Percentiles rank a stretch among this genome's conserved stretches.
Evolutionary conservation across 106 monocot species (phyloP).

Genomic region (Apostasia shenzhenica): DNA sequence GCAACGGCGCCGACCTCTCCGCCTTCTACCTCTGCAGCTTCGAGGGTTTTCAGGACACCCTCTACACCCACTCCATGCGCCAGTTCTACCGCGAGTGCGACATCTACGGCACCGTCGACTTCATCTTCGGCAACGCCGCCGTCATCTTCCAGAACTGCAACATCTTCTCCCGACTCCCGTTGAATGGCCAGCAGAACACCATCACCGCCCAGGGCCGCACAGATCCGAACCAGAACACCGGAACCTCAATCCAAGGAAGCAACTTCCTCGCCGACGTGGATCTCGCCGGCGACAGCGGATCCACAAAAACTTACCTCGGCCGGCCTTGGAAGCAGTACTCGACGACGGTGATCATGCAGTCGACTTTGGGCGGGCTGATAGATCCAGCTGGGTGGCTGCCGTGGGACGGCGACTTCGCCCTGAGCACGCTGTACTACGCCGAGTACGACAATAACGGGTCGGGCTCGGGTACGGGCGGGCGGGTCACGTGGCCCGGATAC

Average conservation of each 20-base stretch:
- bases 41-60: constrained; percentile 79
- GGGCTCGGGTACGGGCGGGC: constrained; percentile 31
- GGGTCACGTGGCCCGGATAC: constrained; percentile 64
- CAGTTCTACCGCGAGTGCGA: constrained; percentile 79
- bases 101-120: constrained; percentile 85
- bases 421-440: constrained; percentile 66
- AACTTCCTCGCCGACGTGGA: constrained; percentile 31
- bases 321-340: constrained; percentile 84
- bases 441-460: constrained; percentile 58
- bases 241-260: constrained; percentile 63
- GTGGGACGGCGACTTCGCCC: constrained; percentile 64
- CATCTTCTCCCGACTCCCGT: constrained; percentile 57
- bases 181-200: constrained; percentile 60
- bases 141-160: constrained; percentile 82
- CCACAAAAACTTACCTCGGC: constrained; percentile 49
- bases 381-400: constrained; percentile 65
- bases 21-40: constrained; percentile 76
- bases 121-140: constrained; percentile 86
- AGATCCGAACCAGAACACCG: constrained; percentile 88
- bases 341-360: constrained; percentile 70
- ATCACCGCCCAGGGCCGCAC: constrained; percentile 82
- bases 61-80: constrained; percentile 71
- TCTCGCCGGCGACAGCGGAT: constrained; percentile 17
- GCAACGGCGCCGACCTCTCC: constrained; percentile 70
- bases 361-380: constrained; percentile 39